Evolutionary conservation across 1,284 basidiomycete species (phyloP), one percentile per base, ranked within the genome.

Genomic region (Melampsora americana): DNA sequence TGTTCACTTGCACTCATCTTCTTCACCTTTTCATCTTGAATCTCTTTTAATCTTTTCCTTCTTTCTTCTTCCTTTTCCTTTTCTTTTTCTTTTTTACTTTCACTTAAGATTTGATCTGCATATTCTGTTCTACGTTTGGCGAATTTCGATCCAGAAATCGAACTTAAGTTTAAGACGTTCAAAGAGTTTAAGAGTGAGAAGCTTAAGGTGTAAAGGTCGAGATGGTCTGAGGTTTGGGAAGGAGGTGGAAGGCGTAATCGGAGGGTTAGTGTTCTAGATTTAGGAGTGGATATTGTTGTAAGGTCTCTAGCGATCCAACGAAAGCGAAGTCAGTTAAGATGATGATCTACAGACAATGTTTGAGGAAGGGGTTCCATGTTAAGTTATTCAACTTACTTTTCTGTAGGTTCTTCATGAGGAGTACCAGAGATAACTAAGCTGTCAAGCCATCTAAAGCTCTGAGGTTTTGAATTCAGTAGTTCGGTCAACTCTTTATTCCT

Each of bases 1-100:
- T 75, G 73, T 59, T 75, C 73, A 50, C 65, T 39, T 2, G 73
- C 65, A 32, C 32, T 39, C 73, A 75, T 75, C 28, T 75, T 75
- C 1, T 46, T 35, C 18, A 75, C 50, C 35, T 75, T 75, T 48
- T 67, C 73, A 42, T 75, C 73, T 46, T 75, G 73, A 28, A 56
- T 42, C 23, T 30, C 42, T 53, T 75, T 75, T 20, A 69, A 23
- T 59, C 42, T 53, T 68, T 68, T 67, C 12, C 73, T n/a, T 18
- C 73, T 48, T 48, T 75, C 73, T 32, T 75, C 73, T 35, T 75
- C 73, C 46, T 68, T 67, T 35, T 60, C 59, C 5, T 66, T 65
- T 48, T 75, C 73, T 23, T 44, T 53, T 16, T 48, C 18, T 20
- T 68, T 68, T 23, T 44, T 68, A 46, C 42, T 59, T 42, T 75